Percentiles rank a stretch among this genome's conserved stretches.
These are phyloP conservation scores for Nannochloropsis gaditana DNA, from an alignment of 108 stramenopile genomes.

Conservation along the genomic window DNA sequence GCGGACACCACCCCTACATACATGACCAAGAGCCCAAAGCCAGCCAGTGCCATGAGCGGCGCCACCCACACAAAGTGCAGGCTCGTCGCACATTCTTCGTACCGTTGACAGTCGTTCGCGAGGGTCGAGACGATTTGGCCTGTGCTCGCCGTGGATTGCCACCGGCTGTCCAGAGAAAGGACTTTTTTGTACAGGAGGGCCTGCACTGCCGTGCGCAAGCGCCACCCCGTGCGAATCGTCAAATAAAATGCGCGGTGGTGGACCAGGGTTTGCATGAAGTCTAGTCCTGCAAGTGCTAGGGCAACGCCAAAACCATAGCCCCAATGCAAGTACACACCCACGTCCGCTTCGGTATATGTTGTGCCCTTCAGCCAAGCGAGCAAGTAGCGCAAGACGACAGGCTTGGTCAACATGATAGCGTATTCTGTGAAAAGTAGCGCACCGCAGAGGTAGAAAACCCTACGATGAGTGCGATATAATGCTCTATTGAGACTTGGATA, in stretches of 20 bases:
- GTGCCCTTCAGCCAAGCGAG: background rate
- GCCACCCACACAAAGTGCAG: background rate
- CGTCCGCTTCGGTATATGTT: background rate
- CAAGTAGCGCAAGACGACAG: conserved; percentile 12
- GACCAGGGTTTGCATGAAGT: background rate
- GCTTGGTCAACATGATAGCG: background rate
- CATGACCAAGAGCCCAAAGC: background rate
- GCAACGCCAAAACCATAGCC: background rate
- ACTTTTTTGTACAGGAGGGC: background rate
- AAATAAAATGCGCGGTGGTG: background rate
- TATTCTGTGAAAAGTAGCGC: conserved; percentile 4
- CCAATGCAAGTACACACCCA: background rate
- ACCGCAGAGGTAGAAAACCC: conserved; percentile 17
- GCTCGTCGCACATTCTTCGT: background rate
- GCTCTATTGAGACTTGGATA: background rate
- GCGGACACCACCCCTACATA: background rate
- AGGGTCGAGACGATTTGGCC: conserved; percentile 9
- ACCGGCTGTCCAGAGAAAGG: background rate
- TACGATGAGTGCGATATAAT: conserved; percentile 1
- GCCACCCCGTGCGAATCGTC: background rate
- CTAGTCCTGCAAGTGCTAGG: background rate
- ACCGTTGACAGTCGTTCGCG: background rate
- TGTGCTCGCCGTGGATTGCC: background rate
- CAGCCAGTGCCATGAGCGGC: background rate
- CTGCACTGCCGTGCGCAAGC: background rate